phyloP scores from a whole-genome alignment of 495 filamentous ascomycete genomes.

The Neurospora pannonica region DNA sequence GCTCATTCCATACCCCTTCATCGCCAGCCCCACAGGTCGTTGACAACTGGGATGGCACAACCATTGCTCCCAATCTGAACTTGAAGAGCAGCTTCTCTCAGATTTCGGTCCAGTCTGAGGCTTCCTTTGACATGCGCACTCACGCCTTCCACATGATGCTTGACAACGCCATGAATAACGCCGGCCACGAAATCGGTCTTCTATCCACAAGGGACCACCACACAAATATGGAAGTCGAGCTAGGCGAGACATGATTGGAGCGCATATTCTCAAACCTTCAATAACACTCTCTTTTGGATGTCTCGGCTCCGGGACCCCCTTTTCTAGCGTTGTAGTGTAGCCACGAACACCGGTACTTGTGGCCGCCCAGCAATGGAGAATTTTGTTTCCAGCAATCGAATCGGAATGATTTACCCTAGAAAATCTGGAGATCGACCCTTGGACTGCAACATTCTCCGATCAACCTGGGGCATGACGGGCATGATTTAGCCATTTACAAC shows the following conservation, averaged over 20 bases:
- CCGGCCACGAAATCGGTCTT: conserved; percentile 17
- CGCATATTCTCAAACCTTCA: neutral
- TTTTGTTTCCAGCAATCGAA: conserved; percentile 9
- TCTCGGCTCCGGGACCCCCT: neutral
- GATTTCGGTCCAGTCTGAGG: conserved; percentile 12
- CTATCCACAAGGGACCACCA: conserved; percentile 32
- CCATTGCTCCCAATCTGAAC: neutral
- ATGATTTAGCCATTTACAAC: neutral
- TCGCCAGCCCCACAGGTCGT: neutral
- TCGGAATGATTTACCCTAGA: neutral
- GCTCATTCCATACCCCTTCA: neutral
- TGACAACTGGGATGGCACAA: neutral
- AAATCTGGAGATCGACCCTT: neutral
- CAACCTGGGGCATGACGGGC: neutral
- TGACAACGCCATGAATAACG: conserved; percentile 15
- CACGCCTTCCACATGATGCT: conserved; percentile 20
- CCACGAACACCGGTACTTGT: neutral
- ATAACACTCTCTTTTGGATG: neutral
- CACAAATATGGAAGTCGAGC: conserved; percentile 21
- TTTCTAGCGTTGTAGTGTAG: neutral
- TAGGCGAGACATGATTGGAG: conserved; percentile 4
- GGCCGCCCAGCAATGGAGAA: neutral
- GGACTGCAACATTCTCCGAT: neutral
- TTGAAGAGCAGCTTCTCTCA: conserved; percentile 4
- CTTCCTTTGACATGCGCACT: conserved; percentile 17